Evolutionary conservation across 768 basidiomycete species (phyloP), one percentile per base, ranked within the genome.

Genomic region (Roridomyces roridus): DNA sequence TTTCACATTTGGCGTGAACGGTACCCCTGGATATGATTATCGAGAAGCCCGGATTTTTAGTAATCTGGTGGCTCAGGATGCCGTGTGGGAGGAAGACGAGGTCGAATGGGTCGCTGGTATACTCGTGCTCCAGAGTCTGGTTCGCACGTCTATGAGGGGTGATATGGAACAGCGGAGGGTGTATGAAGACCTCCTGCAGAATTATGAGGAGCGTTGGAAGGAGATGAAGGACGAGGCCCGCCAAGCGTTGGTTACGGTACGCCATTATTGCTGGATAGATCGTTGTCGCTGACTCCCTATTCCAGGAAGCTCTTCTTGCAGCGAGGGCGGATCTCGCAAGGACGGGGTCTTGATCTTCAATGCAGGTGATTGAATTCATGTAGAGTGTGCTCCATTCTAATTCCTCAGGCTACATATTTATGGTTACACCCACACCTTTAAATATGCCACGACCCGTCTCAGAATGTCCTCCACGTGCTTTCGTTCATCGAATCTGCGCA

Each of bases 21-120:
- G 80, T 45, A 73, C 73, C 24, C 74, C 73, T 31, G 76, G 74
- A 18, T 84, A 82, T 49, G 71, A 73, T 24, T 77, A 77, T 47
- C 73, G 73, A 7, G 74, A 76, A 65, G 77, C 77, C 23, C 71
- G 79, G 53, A 73, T 77, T 4, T 82, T 85, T 63, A 83, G 82
- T 1, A 83, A 85, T 66, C 79, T 82, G 79, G 78, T 85, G 66
- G 85, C 80, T 5, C 73, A 84, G n/a, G 86, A 87, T 62, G 81
- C 83, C 17, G 84, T 86, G 15, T 87, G 86, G 86, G 85, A 86
- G 66, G 54, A 75, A 0, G 85, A 86, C 51, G 86, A 87, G 64
- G 86, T 86, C 26, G 85, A 86, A 66, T 87, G 85, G 86, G 85
- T 85, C 17, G 84, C 85, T 18, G 86, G 86, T 4, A 81, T 85